Conservation (phyloP, 208 protist species). For the Acanthamoeba royreba region DNA sequence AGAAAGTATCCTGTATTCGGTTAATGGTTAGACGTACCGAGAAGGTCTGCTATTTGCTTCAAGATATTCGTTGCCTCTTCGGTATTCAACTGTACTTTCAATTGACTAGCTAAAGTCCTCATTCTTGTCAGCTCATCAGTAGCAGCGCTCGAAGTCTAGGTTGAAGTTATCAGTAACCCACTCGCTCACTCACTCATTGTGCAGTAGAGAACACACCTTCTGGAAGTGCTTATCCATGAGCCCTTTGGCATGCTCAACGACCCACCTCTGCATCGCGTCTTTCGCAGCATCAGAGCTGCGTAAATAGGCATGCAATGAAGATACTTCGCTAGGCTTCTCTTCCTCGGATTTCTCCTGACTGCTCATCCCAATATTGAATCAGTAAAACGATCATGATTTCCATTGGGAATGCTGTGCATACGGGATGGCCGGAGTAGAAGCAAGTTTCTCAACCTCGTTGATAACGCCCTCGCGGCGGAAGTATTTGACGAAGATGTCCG, state of each 20-base stretch:
- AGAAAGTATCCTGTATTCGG: no score
- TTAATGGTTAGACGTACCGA: not conserved
- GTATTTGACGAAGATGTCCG: constrained; percentile 59
- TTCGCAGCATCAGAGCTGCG: not conserved
- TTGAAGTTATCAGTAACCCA: not conserved
- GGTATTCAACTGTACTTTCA: not conserved
- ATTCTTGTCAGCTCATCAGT: not conserved
- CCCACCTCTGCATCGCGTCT: not conserved
- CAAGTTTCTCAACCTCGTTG: constrained; percentile 45
- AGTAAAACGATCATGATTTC: not conserved
- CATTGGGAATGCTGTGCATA: not conserved
- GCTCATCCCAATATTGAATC: not conserved
- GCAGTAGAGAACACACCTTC: not conserved
- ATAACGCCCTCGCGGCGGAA: constrained; percentile 74
- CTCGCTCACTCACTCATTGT: not conserved
- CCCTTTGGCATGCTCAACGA: not conserved
- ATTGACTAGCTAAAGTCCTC: not conserved
- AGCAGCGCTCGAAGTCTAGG: not conserved
- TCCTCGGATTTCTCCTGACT: not conserved
- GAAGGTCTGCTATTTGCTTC: not conserved
- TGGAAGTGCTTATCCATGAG: not conserved
- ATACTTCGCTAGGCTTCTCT: not conserved
- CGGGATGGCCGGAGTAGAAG: not conserved
- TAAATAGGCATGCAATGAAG: not conserved
- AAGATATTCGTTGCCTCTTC: not conserved